Conservation (phyloP, 768 basidiomycete species). For the Suillus plorans region DNA sequence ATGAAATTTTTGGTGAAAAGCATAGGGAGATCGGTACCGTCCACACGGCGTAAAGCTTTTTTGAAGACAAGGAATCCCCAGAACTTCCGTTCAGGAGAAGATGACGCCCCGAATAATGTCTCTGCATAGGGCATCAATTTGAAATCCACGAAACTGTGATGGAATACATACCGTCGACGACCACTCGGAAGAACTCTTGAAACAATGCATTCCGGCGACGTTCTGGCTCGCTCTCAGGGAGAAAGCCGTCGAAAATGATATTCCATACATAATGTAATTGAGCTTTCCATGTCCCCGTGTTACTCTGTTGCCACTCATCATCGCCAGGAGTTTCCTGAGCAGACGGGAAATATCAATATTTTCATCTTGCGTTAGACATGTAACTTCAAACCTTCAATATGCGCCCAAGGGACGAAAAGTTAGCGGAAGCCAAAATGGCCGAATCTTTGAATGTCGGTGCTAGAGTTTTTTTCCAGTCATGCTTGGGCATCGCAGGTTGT, state of each 20-base stretch:
- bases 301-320: conserved; percentile 49
- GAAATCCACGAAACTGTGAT: background rate
- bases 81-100: conserved; percentile 86
- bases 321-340: conserved; percentile 57
- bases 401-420: conserved; percentile 68
- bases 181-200: conserved; percentile 87
- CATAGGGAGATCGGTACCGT: conserved; percentile 69
- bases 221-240: conserved; percentile 46
- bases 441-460: conserved; percentile 76
- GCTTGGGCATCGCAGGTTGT: conserved; percentile 56
- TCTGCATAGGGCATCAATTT: conserved; percentile 45
- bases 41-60: conserved; percentile 69
- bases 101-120: conserved; percentile 79
- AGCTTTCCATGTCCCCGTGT: conserved; percentile 75
- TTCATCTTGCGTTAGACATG: background rate
- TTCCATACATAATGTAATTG: conserved; percentile 93
- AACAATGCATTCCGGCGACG: conserved; percentile 56
- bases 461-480: conserved; percentile 66
- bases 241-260: conserved; percentile 72
- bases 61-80: conserved; percentile 96
- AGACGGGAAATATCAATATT: conserved; percentile 12
- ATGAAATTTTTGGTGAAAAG: conserved; percentile 95
- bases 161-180: conserved; percentile 78
- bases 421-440: conserved; percentile 66
- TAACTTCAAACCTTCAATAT: conserved; percentile 70